Base-by-base conservation (phyloP, 1,284 basidiomycete genomes). In the Irpex sp. region DNA sequence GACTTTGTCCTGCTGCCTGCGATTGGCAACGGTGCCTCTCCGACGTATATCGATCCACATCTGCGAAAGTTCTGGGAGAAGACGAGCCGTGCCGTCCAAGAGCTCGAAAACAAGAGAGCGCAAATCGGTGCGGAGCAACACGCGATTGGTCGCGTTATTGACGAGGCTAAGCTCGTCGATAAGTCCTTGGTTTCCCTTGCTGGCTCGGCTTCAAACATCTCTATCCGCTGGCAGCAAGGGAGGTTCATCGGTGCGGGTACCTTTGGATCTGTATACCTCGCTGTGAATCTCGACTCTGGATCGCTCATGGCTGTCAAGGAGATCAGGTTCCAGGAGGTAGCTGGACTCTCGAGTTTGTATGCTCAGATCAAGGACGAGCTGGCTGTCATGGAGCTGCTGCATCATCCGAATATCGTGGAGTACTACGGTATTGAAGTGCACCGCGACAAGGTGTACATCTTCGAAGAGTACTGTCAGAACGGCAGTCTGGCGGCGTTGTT, bases 361-460 rank as follows among this genome's bases (percentile, higher is more conserved):
- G 87, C 94, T 67, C 95, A 97, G 74, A 98, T 99, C 77, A 92
- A 91, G 75, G 96, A 99, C 75, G 97, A 99, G 78, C 89, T 98
- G 67, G 92, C 89, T 69, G 96, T 99, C 65, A 99, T 99, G 97
- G 95, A 97, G 77, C 92, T 99, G 89, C 85, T 99, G 37, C 93
- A 94, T 68, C 97, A 99, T 76, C 95, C 94, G 13, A 99, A 99
- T 73, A 93, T 99, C 62, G 97, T 99, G 64, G 96, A 99, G 76
- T 99, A 98, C 77, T 98, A 98, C 73, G 97, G 97, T 47, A 97
- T 99, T 70, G 97, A 99, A 77, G 97, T 98, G 4, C 97, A 99
- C 75, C 91, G 97, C 21, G 97, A 99, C 79, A 96, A 97, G 76
- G 96, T 99, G 9, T 99, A 97, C 79, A 98, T 99, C 69, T 99